These are phyloP conservation scores for Panaeolus cyanescens DNA, from an alignment of 768 basidiomycete genomes.

Conservation along the genomic window DNA sequence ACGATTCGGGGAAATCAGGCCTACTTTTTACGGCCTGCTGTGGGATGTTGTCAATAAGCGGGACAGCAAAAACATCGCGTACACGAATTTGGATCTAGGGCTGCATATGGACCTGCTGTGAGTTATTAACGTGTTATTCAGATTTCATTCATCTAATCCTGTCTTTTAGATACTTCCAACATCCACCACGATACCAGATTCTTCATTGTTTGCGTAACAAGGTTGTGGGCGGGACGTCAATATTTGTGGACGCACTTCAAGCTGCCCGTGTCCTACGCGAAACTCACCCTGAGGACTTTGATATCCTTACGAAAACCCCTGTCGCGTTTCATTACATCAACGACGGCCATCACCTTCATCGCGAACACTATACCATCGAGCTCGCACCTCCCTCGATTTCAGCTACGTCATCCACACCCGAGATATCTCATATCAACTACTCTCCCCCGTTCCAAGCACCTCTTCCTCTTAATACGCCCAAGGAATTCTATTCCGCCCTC, in stretches of 20 bases:
- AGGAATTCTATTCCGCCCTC: constrained; percentile 65
- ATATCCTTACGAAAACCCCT: constrained; percentile 56
- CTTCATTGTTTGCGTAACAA: constrained; percentile 89
- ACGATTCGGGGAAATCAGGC: constrained; percentile 73
- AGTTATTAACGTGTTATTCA: constrained; percentile 29
- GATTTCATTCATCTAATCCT: not conserved
- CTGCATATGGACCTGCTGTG: constrained; percentile 92
- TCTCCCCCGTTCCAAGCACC: constrained; percentile 95
- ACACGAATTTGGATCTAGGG: constrained; percentile 87
- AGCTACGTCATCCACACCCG: constrained; percentile 15
- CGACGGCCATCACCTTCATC: constrained; percentile 81
- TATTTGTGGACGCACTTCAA: constrained; percentile 82
- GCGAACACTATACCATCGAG: constrained; percentile 76
- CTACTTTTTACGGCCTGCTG: constrained; percentile 86
- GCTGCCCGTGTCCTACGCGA: constrained; percentile 57
- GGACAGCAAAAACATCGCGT: constrained; percentile 89
- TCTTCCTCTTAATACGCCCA: constrained; percentile 54
- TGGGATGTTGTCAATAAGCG: constrained; percentile 85
- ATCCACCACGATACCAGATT: constrained; percentile 90
- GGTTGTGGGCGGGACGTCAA: constrained; percentile 80
- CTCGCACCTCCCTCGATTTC: constrained; percentile 34
- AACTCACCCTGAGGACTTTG: constrained; percentile 52
- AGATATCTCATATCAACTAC: constrained; percentile 79
- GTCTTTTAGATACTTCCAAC: constrained; percentile 75
- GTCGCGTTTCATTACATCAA: constrained; percentile 94